Evolutionary conservation across 208 protist species (phyloP), one percentile per base, ranked within the genome.

Genomic region (Acanthamoeba castellanii): DNA sequence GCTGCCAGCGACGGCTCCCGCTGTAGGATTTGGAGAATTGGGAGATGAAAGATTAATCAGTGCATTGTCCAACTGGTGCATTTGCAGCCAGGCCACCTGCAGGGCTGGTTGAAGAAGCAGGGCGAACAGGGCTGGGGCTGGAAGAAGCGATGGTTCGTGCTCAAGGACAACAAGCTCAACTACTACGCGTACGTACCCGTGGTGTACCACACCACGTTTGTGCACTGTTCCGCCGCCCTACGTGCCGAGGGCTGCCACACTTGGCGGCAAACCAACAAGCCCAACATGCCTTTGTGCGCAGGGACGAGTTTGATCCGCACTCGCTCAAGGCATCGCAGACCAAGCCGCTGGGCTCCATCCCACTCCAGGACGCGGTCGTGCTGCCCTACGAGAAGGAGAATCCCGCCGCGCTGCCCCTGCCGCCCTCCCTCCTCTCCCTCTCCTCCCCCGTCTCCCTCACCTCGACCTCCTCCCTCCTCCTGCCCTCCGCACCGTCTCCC

Each of bases 91-190:
- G 68, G 88, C 45, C 68, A 70, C 25, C 30, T 70, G 64, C 64
- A 93, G 88, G 88, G 88, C 42, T 93, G 59, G 64, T 27, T 93
- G 14, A 93, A 93, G 30, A 93, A 93, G 61, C 88, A 93, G 47
- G 61, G 88, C n/a, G 64, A 92, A 74, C 3, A 76, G 52, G 88
- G 88, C 27, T 93, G 88, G 88, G 47, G 11, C 42, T 93, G 88
- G 88, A 93, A 93, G 25, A 45, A 34, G 88, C 88, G 88, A 9
- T 93, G 88, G 88, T 93, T 70, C 37, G 88, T 93, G 61, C 88
- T 93, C 9, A 93, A 93, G 32, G 88, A 93, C 88, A 93, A 93
- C 88, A 93, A 78, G 37, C 52, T 93, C 64, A 78, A 32, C 37
- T 93, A 93, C 47, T 93, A 81, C 64, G 78, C 78, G 78, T 87